Evolutionary conservation across 2,329 filamentous ascomycete species (phyloP), one percentile per base, ranked within the genome.

Genomic region (Fusarium continuum): DNA sequence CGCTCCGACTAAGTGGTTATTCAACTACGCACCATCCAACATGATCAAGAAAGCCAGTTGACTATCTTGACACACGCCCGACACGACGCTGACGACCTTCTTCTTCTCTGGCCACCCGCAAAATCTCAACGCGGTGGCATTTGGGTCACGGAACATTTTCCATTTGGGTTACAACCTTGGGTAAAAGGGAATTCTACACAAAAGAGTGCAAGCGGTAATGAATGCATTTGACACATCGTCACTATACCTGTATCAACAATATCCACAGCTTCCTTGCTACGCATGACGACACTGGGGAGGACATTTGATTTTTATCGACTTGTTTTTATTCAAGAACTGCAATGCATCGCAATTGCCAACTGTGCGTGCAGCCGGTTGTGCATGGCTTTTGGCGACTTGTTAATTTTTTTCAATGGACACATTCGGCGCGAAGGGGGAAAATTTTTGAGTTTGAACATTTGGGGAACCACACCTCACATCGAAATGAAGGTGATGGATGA

Each of bases 1-100:
- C 88, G 91, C 74, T 85, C 85, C 34, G 85, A 88, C 55, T 90
- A 81, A 79, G 71, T 51, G 23, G 43, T 57, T 29, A 28, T 38
- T n/a, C 38, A 48, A 45, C 31, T 41, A 65, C 26, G 62, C 23
- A 46, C 57, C 47, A 63, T 58, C 32, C 31, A 55, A 50, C 52
- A 63, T 55, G 63, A 56, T 65, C 54, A 62, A 65, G 63, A 63
- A 31, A 56, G 64, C 61, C 43, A 53, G 55, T 63, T 36, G 56
- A 64, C 56, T 39, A 49, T 61, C 59, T 70, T 65, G 61, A 68
- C 65, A 61, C 51, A 76, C 50, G 74, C 72, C 72, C 72, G 72
- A 70, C 57, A 76, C 67, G 74, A 75, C 68, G 64, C 69, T 70
- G 69, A 71, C 67, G 69, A 71, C 64, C 69, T 71, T 69, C 64